These are phyloP conservation scores for Neurospora tetrasperma DNA, from an alignment of 495 filamentous ascomycete genomes.

Conservation along the genomic window DNA sequence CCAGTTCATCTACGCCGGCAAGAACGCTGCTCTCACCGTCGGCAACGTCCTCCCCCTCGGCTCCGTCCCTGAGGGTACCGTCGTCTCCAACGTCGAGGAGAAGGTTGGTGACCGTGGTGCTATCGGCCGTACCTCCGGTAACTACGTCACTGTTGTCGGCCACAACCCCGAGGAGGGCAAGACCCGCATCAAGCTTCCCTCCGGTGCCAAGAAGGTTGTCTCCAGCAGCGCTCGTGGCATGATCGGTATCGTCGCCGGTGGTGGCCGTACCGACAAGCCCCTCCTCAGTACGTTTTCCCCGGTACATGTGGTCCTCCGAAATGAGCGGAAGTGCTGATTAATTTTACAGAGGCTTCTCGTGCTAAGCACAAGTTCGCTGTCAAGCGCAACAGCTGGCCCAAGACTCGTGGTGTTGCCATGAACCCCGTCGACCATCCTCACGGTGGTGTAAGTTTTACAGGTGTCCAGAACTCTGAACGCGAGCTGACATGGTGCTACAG, in stretches of 20 bases:
- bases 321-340: slow-evolving; percentile 12
- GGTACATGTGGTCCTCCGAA: background rate
- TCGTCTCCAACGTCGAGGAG: slow-evolving; percentile 98
- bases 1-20: slow-evolving; percentile 99
- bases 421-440: slow-evolving; percentile 99
- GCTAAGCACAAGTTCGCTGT: slow-evolving; percentile 99
- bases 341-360: slow-evolving; percentile 72
- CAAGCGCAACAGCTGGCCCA: slow-evolving; percentile 99
- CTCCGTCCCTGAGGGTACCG: slow-evolving; percentile 95
- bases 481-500: slow-evolving; percentile 36
- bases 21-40: slow-evolving; percentile 90
- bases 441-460: slow-evolving; percentile 52
- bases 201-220: slow-evolving; percentile 98
- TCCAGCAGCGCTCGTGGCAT: slow-evolving; percentile 86
- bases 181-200: slow-evolving; percentile 98
- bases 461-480: background rate
- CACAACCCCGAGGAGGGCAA: slow-evolving; percentile 99
- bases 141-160: slow-evolving; percentile 98
- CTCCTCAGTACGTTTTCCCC: slow-evolving; percentile 58
- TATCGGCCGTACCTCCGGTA: slow-evolving; percentile 91
- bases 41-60: slow-evolving; percentile 93
- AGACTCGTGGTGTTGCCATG: slow-evolving; percentile 99
- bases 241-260: slow-evolving; percentile 98
- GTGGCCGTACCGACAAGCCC: slow-evolving; percentile 98
- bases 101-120: slow-evolving; percentile 94